Conservation (phyloP, 192 early-diverging fungal species). For the Paraglomus occultum region DNA sequence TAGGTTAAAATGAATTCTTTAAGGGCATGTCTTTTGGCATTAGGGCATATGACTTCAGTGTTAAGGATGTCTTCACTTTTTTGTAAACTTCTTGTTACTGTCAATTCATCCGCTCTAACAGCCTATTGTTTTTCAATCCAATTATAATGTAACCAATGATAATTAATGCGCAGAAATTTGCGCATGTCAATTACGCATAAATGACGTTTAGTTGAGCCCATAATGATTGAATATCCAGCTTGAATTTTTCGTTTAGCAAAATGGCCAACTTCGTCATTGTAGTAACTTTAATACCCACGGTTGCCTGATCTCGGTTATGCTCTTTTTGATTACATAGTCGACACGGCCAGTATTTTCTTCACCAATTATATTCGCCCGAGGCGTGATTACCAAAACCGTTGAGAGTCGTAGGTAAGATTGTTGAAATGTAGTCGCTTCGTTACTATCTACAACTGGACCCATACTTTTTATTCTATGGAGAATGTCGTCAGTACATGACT, state of each 20-base stretch:
- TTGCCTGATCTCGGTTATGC: no score
- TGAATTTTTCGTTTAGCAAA: no score
- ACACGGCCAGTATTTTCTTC: constrained; percentile 9
- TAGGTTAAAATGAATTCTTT: constrained; percentile 7
- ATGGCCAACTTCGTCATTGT: no score
- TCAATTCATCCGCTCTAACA: constrained; percentile 11
- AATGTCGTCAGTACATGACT: neutral
- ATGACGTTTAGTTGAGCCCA: no score
- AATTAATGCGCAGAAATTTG: no score
- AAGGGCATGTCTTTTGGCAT: constrained; percentile 13
- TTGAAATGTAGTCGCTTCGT: neutral
- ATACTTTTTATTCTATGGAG: constrained; percentile 3
- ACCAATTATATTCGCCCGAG: neutral
- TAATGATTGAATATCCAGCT: no score
- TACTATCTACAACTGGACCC: constrained; percentile 2
- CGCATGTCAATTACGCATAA: no score
- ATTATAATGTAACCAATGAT: no score
- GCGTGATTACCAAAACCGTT: no score
- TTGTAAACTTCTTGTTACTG: constrained; percentile 17
- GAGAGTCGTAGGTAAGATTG: no score
- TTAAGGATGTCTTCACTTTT: constrained; percentile 4
- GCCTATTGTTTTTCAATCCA: constrained; percentile 24
- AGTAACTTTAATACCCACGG: no score
- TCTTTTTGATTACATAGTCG: constrained; percentile 7
- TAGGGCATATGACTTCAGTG: neutral